These are phyloP conservation scores for Chloropicon primus DNA, from an alignment of 139 green algal genomes.

Conservation along the genomic window DNA sequence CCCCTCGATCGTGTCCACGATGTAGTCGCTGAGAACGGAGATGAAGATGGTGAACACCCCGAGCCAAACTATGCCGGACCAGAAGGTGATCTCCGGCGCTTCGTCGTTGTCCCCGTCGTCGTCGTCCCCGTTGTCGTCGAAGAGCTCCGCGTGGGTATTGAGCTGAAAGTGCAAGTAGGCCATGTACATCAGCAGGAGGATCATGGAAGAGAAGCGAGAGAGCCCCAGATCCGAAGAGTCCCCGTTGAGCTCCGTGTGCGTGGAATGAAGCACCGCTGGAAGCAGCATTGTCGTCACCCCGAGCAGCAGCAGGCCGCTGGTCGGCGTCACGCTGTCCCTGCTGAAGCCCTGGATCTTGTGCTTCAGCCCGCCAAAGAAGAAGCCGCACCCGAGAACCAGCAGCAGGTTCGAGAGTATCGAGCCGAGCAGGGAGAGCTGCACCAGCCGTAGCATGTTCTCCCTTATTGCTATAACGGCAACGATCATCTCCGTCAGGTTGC, in stretches of 20 bases:
- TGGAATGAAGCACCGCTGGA: slow-evolving; percentile 35
- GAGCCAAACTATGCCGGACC: slow-evolving; percentile 46
- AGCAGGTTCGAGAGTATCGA: slow-evolving; percentile 66
- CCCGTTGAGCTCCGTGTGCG: slow-evolving; percentile 33
- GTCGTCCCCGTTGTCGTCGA: slow-evolving; percentile 15
- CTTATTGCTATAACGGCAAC: slow-evolving; percentile 48
- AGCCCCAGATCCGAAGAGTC: slow-evolving; percentile 17
- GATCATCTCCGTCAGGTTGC: slow-evolving; percentile 91
- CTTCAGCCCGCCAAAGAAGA: slow-evolving; percentile 51
- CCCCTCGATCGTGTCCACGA: slow-evolving; percentile 46
- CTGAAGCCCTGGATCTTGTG: slow-evolving; percentile 43
- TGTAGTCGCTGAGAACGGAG: slow-evolving; percentile 47
- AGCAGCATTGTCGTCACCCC: slow-evolving; percentile 30
- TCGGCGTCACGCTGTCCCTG: slow-evolving; percentile 22
- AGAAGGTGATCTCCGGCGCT: slow-evolving; percentile 14
- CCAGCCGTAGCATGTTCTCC: slow-evolving; percentile 36
- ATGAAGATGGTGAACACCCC: slow-evolving; percentile 51
- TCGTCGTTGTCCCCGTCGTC: slow-evolving; percentile 23
- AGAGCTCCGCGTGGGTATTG: slow-evolving; percentile 21
- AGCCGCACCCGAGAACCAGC: slow-evolving; percentile 62
- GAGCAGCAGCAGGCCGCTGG: slow-evolving; percentile 38
- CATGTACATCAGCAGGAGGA: slow-evolving; percentile 54
- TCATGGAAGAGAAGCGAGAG: slow-evolving; percentile 40
- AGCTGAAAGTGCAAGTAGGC: slow-evolving; percentile 60
- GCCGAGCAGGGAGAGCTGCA: slow-evolving; percentile 66